Evolutionary conservation across 169 alveolate genomes (phyloP), one percentile per base, ranked within the genome.

Genomic region (Toxoplasma gondii): DNA sequence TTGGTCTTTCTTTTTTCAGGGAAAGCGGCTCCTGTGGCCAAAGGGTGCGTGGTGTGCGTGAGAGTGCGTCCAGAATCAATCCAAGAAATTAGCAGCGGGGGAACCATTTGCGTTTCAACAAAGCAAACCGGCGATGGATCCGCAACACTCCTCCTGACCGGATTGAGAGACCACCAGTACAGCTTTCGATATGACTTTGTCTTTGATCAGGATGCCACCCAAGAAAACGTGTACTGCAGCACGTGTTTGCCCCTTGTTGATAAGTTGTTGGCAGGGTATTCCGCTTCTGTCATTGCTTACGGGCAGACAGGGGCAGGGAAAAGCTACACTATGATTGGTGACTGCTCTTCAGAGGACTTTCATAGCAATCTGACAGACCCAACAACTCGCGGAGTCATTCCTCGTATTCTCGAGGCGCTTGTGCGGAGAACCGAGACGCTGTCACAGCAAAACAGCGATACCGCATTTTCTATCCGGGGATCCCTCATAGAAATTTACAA

Each of bases 221-320:
- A 98, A 91, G 91, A 93, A 86, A 97, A 96, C 27, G 94, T 98
- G 64, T 98, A 92, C 90, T 96, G 96, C 43, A 74, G 84, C 39
- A 94, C 97, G 0, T 97, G 97, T 0, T 92, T 95, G 70, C 98
- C 98, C 24, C 94, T 97, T 34, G 95, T 98, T 31, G 96, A 97
- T 82, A 88, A 96, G 67, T 98, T 98, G 0, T 58, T 98, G 45
- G 96, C 96, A 64, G 99, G 99, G 36, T 97, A 96, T 81, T 97
- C 97, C 80, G 98, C 98, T n/a, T 96, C 98, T n/a, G 97, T 98
- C 2, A 81, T 98, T 39, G 98, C 98, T n/a, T 98, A 98, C 96
- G 99, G 99, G 0, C 98, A 97, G 92, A 98, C 98, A 24, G 97
- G 97, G 0, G 96, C 98, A 27, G 99, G 99, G 7, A 87, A 93